phyloP scores from a whole-genome alignment of 352 stramenopile genomes.

The Plasmopara muralis region DNA sequence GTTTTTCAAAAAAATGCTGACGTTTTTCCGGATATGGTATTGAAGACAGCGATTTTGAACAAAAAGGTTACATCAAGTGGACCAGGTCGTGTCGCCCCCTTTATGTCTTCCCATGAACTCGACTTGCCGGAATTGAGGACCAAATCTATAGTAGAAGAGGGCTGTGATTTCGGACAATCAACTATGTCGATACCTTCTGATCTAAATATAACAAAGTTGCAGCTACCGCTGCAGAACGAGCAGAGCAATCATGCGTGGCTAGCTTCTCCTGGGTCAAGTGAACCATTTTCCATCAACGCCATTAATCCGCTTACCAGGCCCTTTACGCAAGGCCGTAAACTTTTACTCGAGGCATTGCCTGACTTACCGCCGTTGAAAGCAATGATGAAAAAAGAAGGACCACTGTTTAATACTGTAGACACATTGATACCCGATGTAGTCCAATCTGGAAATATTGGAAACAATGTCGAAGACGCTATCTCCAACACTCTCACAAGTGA shows the following conservation, averaged over 20 bases:
- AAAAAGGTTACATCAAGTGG: conserved; percentile 12
- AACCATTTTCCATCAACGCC: conserved; percentile 16
- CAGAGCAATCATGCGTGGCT: conserved; percentile 22
- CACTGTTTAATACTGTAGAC: conserved; percentile 16
- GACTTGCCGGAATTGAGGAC: conserved; percentile 7
- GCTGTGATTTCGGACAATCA: conserved; percentile 5
- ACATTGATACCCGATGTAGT: conserved; percentile 1
- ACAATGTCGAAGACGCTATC: background rate
- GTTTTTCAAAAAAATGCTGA: conserved; percentile 13
- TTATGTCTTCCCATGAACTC: conserved; percentile 12
- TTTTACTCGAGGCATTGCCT: conserved; percentile 24
- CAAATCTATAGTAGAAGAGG: conserved; percentile 19
- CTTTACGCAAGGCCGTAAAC: conserved; percentile 20
- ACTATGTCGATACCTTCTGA: background rate
- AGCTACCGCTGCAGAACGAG: conserved; percentile 7
- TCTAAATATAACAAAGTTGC: background rate
- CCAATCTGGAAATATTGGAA: conserved; percentile 4
- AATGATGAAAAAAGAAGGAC: conserved; percentile 5
- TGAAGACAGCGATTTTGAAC: conserved; percentile 27
- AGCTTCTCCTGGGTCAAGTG: conserved; percentile 5
- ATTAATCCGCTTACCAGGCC: conserved; percentile 20
- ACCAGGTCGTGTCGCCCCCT: conserved; percentile 14
- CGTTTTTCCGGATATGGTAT: conserved; percentile 21
- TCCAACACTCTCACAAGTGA: background rate
- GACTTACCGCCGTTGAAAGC: conserved; percentile 11